These are phyloP conservation scores for Xylariaceae sp. DNA, from an alignment of 2,329 filamentous ascomycete species.

Conservation along the genomic window DNA sequence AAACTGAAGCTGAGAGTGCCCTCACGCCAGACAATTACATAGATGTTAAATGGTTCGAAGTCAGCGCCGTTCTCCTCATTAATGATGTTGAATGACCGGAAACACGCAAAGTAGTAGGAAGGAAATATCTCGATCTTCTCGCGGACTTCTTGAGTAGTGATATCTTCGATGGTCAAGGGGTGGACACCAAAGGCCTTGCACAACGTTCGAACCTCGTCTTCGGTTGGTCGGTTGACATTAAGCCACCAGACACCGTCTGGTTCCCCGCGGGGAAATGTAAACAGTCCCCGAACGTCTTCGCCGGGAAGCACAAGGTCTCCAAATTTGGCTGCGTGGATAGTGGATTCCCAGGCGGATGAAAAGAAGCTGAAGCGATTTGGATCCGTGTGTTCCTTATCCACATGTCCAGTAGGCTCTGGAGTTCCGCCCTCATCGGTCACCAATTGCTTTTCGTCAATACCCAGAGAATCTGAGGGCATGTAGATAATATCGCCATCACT, in stretches of 20 bases:
- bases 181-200: conserved; percentile 95
- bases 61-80: conserved; percentile 74
- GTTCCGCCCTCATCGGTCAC: conserved; percentile 27
- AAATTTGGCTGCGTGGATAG: conserved; percentile 83
- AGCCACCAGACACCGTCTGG: conserved; percentile 94
- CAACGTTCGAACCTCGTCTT: conserved; percentile 80
- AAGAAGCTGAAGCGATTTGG: conserved; percentile 93
- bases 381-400: conserved; percentile 45
- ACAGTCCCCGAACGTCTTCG: conserved; percentile 83
- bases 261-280: conserved; percentile 59
- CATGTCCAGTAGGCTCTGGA: conserved; percentile 4
- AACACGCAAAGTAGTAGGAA: conserved; percentile 97
- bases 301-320: conserved; percentile 84
- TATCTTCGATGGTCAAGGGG: conserved; percentile 92
- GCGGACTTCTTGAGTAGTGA: conserved; percentile 87
- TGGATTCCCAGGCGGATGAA: conserved; percentile 88
- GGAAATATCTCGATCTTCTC: conserved; percentile 98
- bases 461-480: conserved; percentile 44
- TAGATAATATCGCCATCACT: conserved; percentile 53
- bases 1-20: conserved; percentile 95
- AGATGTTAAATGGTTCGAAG: conserved; percentile 92
- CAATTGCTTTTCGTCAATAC: conserved; percentile 43
- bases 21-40: conserved; percentile 93
- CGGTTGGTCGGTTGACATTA: conserved; percentile 83
- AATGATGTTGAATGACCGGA: conserved; percentile 81